Evolutionary conservation across 2,329 filamentous ascomycete species (phyloP).

Genomic region (Aplosporella prunicola): DNA sequence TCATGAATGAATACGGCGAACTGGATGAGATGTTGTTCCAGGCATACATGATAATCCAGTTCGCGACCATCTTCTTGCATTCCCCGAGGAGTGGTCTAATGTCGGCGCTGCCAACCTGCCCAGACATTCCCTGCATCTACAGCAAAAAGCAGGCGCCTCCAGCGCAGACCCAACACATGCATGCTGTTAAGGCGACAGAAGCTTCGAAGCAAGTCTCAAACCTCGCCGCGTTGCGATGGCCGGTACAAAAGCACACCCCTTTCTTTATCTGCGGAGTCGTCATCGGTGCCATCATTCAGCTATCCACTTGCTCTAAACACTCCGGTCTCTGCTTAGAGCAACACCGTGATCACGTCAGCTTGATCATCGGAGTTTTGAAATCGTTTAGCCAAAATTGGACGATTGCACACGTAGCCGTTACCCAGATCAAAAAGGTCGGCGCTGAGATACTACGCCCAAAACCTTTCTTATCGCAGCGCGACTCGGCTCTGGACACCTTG

Average conservation of each 20-base stretch:
- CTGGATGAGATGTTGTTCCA: conserved; percentile 88
- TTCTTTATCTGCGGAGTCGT: conserved; percentile 33
- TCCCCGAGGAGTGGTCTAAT: conserved; percentile 24
- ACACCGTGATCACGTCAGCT: too few relatives aligned
- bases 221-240: conserved; percentile 63
- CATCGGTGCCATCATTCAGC: conserved; percentile 30
- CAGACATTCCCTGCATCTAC: conserved; percentile 37
- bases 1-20: conserved; percentile 58
- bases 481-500: too few relatives aligned
- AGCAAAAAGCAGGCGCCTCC: conserved; percentile 19
- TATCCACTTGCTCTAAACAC: conserved; percentile 74
- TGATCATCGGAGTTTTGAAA: too few relatives aligned
- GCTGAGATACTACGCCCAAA: too few relatives aligned
- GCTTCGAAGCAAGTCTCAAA: conserved; percentile 70
- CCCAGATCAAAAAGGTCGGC: too few relatives aligned
- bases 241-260: conserved; percentile 57
- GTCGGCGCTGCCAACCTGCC: conserved; percentile 35
- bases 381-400: too few relatives aligned
- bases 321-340: too few relatives aligned
- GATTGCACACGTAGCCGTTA: too few relatives aligned
- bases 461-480: too few relatives aligned
- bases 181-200: conserved; percentile 71
- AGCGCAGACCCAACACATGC: conserved; percentile 45
- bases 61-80: conserved; percentile 35
- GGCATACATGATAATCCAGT: conserved; percentile 66